Base-by-base conservation (phyloP, 495 filamentous ascomycete species). In the Penicillium tannophilum region DNA sequence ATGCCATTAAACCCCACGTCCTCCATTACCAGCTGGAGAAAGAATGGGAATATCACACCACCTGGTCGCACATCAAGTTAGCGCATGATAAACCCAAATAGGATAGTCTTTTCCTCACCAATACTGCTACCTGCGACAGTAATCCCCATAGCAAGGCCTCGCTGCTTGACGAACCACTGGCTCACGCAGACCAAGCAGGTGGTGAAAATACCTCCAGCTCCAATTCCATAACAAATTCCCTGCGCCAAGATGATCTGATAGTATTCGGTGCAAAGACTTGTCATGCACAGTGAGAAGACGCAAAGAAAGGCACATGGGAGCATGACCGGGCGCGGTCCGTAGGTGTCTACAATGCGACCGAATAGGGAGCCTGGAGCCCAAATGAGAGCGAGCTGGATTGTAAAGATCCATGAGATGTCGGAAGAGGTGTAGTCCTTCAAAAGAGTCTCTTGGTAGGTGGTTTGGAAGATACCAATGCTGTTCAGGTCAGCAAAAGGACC, bases 401-500 rank as follows among this genome's bases (percentile, higher is more conserved):
- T 24, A 46, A 46, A 46, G 44, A 46, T 46, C 44, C 44, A 46
- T 19, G 44, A 46, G 3, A 46, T 46, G 6, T 24, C 23, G 10
- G 44, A 46, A 6, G 44, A 19, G 10, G 44, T 20, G 19, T 46
- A 46, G 10, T 46, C 44, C 17, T 17, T 19, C 44, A 46, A 24
- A 12, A 46, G n/a, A 20, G 44, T 46, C n/a, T 46, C 44, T 46
- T 46, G 17, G n/a, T 46, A 46, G 9, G 44, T 46, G 10, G n/a
- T 46, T 24, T 46, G 44, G 44, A 46, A 46, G 11, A 46, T 17
- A 6, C 44, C 44, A 19, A 46, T 46, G n/a, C 44, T 46, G 19
- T 24, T 3, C 44, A 46, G 17, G 44, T 46, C n/a, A 46, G 44
- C 44, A 12, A 46, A 24, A 46, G 17, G 19, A 46, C 44, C 4